Conservation (phyloP, 2,329 filamentous ascomycete genomes). For the Botrytis paeoniae region DNA sequence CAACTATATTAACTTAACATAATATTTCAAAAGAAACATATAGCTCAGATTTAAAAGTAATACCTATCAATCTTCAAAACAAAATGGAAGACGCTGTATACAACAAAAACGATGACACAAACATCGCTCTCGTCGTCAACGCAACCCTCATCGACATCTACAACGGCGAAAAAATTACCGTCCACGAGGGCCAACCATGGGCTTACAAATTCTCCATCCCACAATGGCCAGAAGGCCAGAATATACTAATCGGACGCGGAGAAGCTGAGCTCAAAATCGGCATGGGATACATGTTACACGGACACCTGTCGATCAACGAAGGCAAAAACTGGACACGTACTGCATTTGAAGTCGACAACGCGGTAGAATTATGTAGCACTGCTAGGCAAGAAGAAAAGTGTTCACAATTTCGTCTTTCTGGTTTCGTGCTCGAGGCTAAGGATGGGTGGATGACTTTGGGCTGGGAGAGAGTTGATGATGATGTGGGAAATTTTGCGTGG, state of each 20-base stretch:
- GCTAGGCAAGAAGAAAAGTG: not conserved
- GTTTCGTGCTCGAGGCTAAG: not conserved
- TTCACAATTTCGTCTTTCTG: slow-evolving; percentile 10
- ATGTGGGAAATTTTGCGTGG: slow-evolving; percentile 18
- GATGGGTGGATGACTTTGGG: not conserved
- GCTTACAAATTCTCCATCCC: slow-evolving; percentile 10
- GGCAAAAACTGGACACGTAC: slow-evolving; percentile 12
- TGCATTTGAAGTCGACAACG: slow-evolving; percentile 16
- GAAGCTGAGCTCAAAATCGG: not conserved
- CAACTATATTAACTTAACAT: not conserved
- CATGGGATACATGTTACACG: slow-evolving; percentile 13
- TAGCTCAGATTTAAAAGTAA: not conserved
- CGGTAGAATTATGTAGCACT: not conserved
- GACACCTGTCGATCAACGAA: slow-evolving; percentile 12
- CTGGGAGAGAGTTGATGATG: slow-evolving; percentile 17
- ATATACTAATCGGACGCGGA: slow-evolving; percentile 10
- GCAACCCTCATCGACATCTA: slow-evolving; percentile 13
- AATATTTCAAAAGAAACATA: not conserved
- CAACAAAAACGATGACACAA: slow-evolving; percentile 14
- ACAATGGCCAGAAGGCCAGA: not conserved
- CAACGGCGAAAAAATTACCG: not conserved
- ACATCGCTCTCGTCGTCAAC: slow-evolving; percentile 8
- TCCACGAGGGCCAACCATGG: slow-evolving; percentile 6
- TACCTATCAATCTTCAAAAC: not conserved
- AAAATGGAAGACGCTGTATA: slow-evolving; percentile 7